Evolutionary conservation across 1,139 yeast species (phyloP), one percentile per base, ranked within the genome.

Genomic region (Kodamaea arcana): DNA sequence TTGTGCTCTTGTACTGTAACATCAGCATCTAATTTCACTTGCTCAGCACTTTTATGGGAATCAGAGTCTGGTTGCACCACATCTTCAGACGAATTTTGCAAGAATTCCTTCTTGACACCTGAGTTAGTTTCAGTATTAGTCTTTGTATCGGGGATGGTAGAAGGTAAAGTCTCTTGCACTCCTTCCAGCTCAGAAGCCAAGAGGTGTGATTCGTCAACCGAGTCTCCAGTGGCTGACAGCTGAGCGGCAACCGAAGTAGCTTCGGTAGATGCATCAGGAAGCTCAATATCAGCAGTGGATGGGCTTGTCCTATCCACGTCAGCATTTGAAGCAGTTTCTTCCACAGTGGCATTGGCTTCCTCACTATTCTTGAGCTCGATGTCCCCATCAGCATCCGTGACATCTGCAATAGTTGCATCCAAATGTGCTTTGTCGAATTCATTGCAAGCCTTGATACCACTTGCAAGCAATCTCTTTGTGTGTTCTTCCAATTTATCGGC

Each of bases 1-100:
- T 66, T 65, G 36, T 54, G 50, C 18, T 63, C 72, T 35, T 64
- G 69, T 9, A 60, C 57, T 6, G 71, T 65, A 6, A 57, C 47
- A 42, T 66, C 72, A 6, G 62, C 69, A 43, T 65, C 70, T 15
- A 49, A 41, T 15, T 30, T 36, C 4, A 17, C 13, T 11, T 32
- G 31, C n/a, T 22, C 25, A 29, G 3, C 18, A 4, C 13, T 27
- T 22, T 25, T 18, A 13, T 32, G 21, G 7, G 18, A n/a, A 2
- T 27, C 17, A 12, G 9, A 27, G 14, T 26, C 25, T 4, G n/a
- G 25, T 12, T 50, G 43, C 3, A 35, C 37, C 26, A 7, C 7
- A 13, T 24, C 15, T 11, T 24, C 12, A 7, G 29, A 7, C 17
- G 14, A 16, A 26, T 13, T 9, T 24, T n/a, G n/a, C n/a, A n/a